A percentile compares a stretch with the other conserved stretches of the same genome.
phyloP scores from a whole-genome alignment of 805 yeast species.

The Danielia reshetovae region DNA sequence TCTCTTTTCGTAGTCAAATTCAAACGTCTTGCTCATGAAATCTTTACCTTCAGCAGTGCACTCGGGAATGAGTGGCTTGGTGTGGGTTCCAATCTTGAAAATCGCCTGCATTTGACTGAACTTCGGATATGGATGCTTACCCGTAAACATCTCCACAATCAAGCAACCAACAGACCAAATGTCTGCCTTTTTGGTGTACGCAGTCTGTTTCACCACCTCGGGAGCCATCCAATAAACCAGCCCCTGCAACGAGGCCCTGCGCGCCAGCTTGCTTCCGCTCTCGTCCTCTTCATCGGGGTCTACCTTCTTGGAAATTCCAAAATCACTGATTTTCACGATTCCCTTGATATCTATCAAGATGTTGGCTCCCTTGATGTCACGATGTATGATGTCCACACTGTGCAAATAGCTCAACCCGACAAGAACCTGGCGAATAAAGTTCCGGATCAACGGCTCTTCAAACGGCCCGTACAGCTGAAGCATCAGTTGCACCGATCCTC shows the following conservation, averaged over 20 bases:
- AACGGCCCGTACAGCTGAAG: conserved; percentile 71
- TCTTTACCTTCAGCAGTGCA: conserved; percentile 64
- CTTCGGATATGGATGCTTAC: conserved; percentile 93
- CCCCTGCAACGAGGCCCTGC: conserved; percentile 85
- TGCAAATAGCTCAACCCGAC: conserved; percentile 74
- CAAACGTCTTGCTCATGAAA: conserved; percentile 66
- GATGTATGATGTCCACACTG: conserved; percentile 69
- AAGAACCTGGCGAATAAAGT: conserved; percentile 71
- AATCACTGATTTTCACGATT: conserved; percentile 79
- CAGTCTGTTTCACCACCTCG: conserved; percentile 91
- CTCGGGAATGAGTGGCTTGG: conserved; percentile 75
- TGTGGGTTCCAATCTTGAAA: conserved; percentile 84
- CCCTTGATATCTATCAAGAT: conserved; percentile 78
- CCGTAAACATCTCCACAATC: conserved; percentile 92
- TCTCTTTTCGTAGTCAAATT: conserved; percentile 67
- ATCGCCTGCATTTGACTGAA: conserved; percentile 96
- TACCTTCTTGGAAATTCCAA: conserved; percentile 65
- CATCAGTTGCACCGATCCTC: conserved; percentile 58
- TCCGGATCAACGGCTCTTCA: conserved; percentile 70
- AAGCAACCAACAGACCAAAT: conserved; percentile 97
- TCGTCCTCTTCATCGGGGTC: conserved; percentile 21
- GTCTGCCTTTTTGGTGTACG: conserved; percentile 89
- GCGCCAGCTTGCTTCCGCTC: conserved; percentile 28
- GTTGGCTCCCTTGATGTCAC: conserved; percentile 89
- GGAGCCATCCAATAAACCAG: conserved; percentile 97